phyloP scores from a whole-genome alignment of 768 basidiomycete species.

The Hypsizygus marmoreus region DNA sequence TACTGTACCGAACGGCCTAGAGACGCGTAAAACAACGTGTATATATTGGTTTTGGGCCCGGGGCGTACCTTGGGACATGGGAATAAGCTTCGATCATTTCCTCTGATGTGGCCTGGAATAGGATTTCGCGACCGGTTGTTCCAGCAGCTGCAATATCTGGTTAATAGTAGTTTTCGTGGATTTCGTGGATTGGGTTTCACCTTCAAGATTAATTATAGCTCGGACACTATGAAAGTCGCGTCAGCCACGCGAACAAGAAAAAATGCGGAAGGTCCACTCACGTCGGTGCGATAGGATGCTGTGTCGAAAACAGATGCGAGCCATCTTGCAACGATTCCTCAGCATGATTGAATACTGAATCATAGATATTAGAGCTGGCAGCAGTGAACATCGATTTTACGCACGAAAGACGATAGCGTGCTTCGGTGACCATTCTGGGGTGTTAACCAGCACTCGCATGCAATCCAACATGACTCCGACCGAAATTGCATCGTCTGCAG shows the following conservation, averaged over 20 bases:
- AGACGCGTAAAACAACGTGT: background rate
- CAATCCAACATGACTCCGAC: constrained; percentile 93
- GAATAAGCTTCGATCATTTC: constrained; percentile 94
- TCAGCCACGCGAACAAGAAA: background rate
- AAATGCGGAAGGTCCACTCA: constrained; percentile 35
- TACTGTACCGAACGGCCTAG: constrained; percentile 83
- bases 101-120: constrained; percentile 95
- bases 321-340: constrained; percentile 96
- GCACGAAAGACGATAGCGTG: constrained; percentile 82
- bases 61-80: constrained; percentile 68
- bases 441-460: constrained; percentile 72
- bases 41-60: background rate
- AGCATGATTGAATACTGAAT: constrained; percentile 87
- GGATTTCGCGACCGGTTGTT: constrained; percentile 79
- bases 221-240: constrained; percentile 56
- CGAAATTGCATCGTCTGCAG: constrained; percentile 84
- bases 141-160: constrained; percentile 83
- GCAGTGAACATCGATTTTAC: constrained; percentile 28
- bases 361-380: background rate
- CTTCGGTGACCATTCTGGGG: constrained; percentile 69
- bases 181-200: constrained; percentile 32
- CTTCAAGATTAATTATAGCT: constrained; percentile 90
- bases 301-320: constrained; percentile 90
- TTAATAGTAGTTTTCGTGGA: too few relatives aligned
- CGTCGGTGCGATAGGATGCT: constrained; percentile 76